A percentile compares a stretch with the other conserved stretches of the same genome.
Conservation (phyloP, 1,139 yeast genomes). For the Scheffersomyces quercinus region DNA sequence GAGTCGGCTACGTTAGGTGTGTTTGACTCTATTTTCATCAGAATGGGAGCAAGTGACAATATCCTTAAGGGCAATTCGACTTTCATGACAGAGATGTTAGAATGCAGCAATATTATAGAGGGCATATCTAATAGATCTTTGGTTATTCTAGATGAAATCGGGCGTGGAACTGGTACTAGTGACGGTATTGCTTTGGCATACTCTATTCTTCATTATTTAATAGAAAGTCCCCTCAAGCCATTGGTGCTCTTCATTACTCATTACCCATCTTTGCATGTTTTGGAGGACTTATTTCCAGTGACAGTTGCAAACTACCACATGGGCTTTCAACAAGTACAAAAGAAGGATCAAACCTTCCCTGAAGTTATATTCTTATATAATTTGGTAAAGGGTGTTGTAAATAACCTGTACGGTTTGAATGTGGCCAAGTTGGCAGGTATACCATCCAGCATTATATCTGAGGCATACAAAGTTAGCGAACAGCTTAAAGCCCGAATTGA, state of each 20-base stretch:
- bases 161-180: conserved; percentile 82
- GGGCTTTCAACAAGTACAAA: conserved; percentile 60
- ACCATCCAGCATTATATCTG: conserved; percentile 47
- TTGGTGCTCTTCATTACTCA: conserved; percentile 83
- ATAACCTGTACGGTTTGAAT: conserved; percentile 73
- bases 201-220: conserved; percentile 67
- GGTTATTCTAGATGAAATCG: conserved; percentile 64
- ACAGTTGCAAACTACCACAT: conserved; percentile 66
- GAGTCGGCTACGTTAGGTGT: conserved; percentile 52
- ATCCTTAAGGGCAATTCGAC: conserved; percentile 70
- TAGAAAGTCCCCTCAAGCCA: conserved; percentile 46
- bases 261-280: conserved; percentile 67
- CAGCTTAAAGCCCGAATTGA: conserved; percentile 36
- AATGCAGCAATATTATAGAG: conserved; percentile 58
- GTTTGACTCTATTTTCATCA: conserved; percentile 54
- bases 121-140: conserved; percentile 50
- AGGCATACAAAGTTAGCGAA: conserved; percentile 51
- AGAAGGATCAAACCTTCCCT: conserved; percentile 33
- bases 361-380: conserved; percentile 62
- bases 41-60: conserved; percentile 79
- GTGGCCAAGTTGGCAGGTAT: conserved; percentile 74
- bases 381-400: conserved; percentile 57
- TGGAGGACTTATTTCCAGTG: conserved; percentile 42
- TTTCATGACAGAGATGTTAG: conserved; percentile 73
- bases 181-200: conserved; percentile 91